These are phyloP conservation scores for Handroanthus guayacan DNA, from an alignment of 257 asterid genomes.

Conservation along the genomic window DNA sequence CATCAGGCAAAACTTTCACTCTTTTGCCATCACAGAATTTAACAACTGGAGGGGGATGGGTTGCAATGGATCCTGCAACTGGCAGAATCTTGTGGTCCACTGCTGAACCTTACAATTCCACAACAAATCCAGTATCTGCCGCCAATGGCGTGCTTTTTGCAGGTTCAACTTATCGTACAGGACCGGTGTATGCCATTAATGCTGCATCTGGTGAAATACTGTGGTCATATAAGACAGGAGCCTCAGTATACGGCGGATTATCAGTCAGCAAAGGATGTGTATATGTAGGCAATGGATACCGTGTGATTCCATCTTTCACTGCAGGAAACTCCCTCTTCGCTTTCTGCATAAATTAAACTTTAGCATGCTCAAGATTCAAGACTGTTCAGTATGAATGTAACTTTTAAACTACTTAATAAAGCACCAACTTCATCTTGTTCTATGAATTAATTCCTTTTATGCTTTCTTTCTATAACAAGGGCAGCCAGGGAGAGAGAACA, in stretches of 20 bases:
- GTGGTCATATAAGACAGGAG: constrained; percentile 60
- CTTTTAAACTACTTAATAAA: too few relatives aligned
- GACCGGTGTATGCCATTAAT: constrained; percentile 53
- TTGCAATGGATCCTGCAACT: constrained; percentile 52
- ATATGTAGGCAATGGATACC: constrained; percentile 58
- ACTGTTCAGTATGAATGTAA: too few relatives aligned
- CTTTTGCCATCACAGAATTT: constrained; percentile 47
- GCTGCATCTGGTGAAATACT: constrained; percentile 51
- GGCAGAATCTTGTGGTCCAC: constrained; percentile 65
- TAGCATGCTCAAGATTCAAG: not conserved
- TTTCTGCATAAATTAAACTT: constrained; percentile 39
- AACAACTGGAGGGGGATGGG: constrained; percentile 62
- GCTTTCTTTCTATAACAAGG: not conserved
- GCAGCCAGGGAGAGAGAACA: not conserved
- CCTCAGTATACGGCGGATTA: constrained; percentile 56
- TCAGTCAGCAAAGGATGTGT: constrained; percentile 61
- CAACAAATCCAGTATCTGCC: constrained; percentile 47
- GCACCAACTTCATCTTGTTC: too few relatives aligned
- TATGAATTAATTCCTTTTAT: too few relatives aligned
- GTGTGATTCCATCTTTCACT: constrained; percentile 33
- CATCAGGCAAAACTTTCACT: constrained; percentile 37
- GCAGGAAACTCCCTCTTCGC: constrained; percentile 60
- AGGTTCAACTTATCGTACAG: constrained; percentile 49
- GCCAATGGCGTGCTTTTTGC: constrained; percentile 59
- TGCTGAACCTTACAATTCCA: constrained; percentile 52